Evolutionary conservation across 1,139 yeast species (phyloP), one percentile per base, ranked within the genome.

Genomic region (Tardiomyces blankii): DNA sequence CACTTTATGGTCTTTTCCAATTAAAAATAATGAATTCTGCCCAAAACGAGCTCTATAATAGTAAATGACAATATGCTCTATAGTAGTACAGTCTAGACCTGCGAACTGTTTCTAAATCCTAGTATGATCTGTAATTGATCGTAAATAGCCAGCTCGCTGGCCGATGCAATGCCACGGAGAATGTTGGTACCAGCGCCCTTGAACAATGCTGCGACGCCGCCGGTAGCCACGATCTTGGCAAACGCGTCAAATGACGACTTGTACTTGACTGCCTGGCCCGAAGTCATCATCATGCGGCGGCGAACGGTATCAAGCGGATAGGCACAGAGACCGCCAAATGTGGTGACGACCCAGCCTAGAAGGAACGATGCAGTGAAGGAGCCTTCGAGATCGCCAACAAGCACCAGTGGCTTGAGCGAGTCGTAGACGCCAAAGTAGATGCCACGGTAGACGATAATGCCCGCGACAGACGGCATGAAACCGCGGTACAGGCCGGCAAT

Each of bases 281-380:
- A 81, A 58, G 88, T 81, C 85, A 82, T 80, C 87, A 81, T 81
- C 87, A 81, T 81, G 75, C 87, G 80, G 76, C 88, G 80, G 77
- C 87, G 80, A 65, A 80, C 82, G 63, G 87, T 80, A 72, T 80
- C 87, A 66, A 80, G 77, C 68, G 87, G 87, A 76, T 80, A 80
- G 62, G 86, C 80, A 63, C 84, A 84, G 56, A 84, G 78, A 61
- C 86, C 81, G 61, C 87, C 82, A 71, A 78, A 81, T 58, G 84
- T 80, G 69, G 86, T 80, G 58, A 80, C 86, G 63, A 74, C 73
- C 88, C 88, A 81, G 66, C 87, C 88, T 64, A 81, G 76, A 60
- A 75, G 63, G 82, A 81, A 81, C 53, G 87, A 77, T 58, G 87
- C 87, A 52, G 77, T 66, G 79, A 81, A 80, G 62, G 72, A 70